Evolutionary conservation across 1,284 basidiomycete genomes (phyloP).

Genomic region (Pterula multifida): DNA sequence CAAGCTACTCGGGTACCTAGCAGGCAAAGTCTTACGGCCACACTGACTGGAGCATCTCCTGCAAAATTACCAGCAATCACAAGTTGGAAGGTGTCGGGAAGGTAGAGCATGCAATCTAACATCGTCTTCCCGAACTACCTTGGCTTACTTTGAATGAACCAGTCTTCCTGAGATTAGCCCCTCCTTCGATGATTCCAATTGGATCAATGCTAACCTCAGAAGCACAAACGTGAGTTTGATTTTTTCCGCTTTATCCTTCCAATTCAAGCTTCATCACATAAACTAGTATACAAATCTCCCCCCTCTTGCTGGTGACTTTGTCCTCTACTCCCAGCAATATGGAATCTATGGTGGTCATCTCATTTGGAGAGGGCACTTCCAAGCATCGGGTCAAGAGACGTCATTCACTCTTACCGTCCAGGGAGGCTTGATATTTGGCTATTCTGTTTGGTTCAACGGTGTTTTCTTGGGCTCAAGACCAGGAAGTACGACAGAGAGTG

Average conservation of each 20-base stretch:
- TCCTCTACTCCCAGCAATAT: constrained; percentile 40
- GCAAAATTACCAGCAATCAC: constrained; percentile 20
- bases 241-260: not conserved
- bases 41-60: constrained; percentile 7
- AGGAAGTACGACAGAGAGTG: constrained; percentile 28
- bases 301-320: constrained; percentile 24
- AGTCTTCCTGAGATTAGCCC: constrained; percentile 35
- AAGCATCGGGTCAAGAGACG: constrained; percentile 27
- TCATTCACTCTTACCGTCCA: constrained; percentile 33
- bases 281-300: constrained; percentile 34
- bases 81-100: not conserved
- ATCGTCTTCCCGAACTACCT: not conserved
- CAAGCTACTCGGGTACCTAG: not conserved
- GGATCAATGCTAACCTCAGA: constrained; percentile 26
- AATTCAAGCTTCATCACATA: not conserved
- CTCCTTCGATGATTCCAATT: constrained; percentile 32
- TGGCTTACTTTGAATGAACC: not conserved
- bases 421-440: constrained; percentile 36
- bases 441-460: constrained; percentile 39
- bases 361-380: constrained; percentile 42
- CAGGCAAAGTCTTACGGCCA: not conserved
- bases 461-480: constrained; percentile 36
- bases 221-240: constrained; percentile 27
- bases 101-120: not conserved
- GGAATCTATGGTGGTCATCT: constrained; percentile 37